phyloP scores from a whole-genome alignment of 1,284 basidiomycete species.

The Wolfiporia cocos region DNA sequence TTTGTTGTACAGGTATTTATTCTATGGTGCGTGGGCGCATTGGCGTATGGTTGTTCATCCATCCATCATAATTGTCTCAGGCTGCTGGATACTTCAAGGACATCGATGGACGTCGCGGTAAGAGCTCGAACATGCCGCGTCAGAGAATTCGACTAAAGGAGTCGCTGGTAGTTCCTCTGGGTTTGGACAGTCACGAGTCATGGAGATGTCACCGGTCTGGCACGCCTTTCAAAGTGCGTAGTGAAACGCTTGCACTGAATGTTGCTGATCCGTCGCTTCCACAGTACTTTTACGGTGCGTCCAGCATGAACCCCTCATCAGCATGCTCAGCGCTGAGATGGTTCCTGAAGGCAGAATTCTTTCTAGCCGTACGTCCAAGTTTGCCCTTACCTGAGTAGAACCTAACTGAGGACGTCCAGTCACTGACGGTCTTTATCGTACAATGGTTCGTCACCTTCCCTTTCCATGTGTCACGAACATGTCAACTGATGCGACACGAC shows the following conservation, averaged over 20 bases:
- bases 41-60: no score
- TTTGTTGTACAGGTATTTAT: not conserved
- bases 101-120: constrained; percentile 3
- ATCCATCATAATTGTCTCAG: no score
- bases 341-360: constrained; percentile 2
- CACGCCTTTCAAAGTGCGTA: not conserved
- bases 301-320: not conserved
- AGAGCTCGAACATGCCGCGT: not conserved
- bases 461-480: not conserved
- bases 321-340: not conserved
- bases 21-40: not conserved
- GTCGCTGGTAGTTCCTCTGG: constrained; percentile 4
- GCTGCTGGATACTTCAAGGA: constrained; percentile 4
- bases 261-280: no score
- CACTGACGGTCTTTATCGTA: constrained; percentile 5
- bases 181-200: constrained; percentile 1
- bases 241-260: no score
- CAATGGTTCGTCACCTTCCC: constrained; percentile 2
- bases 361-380: constrained; percentile 1
- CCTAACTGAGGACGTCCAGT: not conserved
- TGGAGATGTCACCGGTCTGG: not conserved
- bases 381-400: not conserved
- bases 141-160: not conserved
- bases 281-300: constrained; percentile 3
- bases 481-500: no score